A percentile compares a stretch with the other conserved stretches of the same genome.
Evolutionary conservation across 495 filamentous ascomycete species (phyloP).

Genomic region (Rhypophila decipiens): DNA sequence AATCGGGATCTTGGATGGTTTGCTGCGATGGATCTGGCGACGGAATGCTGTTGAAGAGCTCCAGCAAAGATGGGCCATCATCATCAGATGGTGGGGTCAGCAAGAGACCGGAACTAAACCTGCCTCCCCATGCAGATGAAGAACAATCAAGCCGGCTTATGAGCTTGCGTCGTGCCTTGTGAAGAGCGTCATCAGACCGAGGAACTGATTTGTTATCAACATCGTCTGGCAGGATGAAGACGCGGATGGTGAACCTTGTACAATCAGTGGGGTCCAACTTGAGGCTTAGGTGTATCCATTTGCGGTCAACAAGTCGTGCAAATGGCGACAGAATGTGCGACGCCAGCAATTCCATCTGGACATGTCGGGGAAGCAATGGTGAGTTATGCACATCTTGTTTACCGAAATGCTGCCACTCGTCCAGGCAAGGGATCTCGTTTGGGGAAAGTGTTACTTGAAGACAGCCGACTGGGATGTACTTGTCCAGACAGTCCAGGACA

Average conservation of each 20-base stretch:
- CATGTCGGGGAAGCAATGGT: constrained; percentile 7
- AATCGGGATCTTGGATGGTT: constrained; percentile 47
- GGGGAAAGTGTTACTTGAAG: too few species aligned
- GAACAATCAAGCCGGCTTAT: constrained; percentile 55
- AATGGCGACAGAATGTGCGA: constrained; percentile 19
- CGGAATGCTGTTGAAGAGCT: constrained; percentile 79
- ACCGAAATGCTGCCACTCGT: neutral
- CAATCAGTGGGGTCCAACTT: constrained; percentile 6
- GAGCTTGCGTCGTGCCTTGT: constrained; percentile 42
- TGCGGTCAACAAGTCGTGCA: constrained; percentile 17
- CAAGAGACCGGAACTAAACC: constrained; percentile 1
- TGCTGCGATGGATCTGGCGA: constrained; percentile 58
- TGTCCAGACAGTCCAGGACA: neutral
- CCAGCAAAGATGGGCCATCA: constrained; percentile 52
- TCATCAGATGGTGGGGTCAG: neutral
- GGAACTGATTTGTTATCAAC: constrained; percentile 45
- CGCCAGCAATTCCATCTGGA: constrained; percentile 28
- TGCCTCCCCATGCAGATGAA: constrained; percentile 35
- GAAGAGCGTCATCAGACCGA: constrained; percentile 33
- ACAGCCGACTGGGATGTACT: neutral
- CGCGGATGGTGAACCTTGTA: constrained; percentile 29
- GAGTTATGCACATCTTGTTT: neutral
- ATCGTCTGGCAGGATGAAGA: constrained; percentile 66
- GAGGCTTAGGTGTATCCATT: constrained; percentile 42
- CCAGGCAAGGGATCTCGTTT: neutral